phyloP scores from a whole-genome alignment of 257 asterid species.

The Pogostemon cablin region DNA sequence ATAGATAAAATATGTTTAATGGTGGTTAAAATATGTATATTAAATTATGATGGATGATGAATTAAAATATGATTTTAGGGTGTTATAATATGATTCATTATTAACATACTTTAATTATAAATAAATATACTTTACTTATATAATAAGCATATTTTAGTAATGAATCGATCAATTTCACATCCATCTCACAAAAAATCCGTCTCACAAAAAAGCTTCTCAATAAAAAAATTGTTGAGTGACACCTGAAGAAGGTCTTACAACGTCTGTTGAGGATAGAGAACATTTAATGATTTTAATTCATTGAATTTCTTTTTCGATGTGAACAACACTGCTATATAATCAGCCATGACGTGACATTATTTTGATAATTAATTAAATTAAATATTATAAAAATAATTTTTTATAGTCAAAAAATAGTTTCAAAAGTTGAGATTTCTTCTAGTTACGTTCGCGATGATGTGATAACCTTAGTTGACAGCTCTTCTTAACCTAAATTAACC shows the following conservation, averaged over 20 bases:
- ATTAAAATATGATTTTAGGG: no score
- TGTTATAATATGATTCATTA: neutral
- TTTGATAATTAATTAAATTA: neutral
- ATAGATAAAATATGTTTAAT: no score
- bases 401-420: conserved; percentile 21
- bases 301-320: conserved; percentile 10
- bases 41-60: no score
- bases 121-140: no score
- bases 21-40: no score
- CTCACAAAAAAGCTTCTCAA: no score
- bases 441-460: conserved; percentile 8
- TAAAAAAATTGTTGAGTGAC: conserved; percentile 27
- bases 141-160: no score
- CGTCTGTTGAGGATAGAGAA: conserved; percentile 26
- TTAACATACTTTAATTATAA: no score
- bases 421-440: neutral
- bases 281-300: conserved; percentile 26
- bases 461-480: conserved; percentile 10
- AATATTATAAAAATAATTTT: neutral
- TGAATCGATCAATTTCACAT: no score
- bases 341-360: conserved; percentile 33
- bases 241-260: conserved; percentile 25
- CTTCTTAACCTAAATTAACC: conserved; percentile 26
- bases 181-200: no score
- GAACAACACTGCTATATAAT: conserved; percentile 14